Evolutionary conservation across 2,329 filamentous ascomycete species (phyloP), one percentile per base, ranked within the genome.

Genomic region (Endothia cerciana): DNA sequence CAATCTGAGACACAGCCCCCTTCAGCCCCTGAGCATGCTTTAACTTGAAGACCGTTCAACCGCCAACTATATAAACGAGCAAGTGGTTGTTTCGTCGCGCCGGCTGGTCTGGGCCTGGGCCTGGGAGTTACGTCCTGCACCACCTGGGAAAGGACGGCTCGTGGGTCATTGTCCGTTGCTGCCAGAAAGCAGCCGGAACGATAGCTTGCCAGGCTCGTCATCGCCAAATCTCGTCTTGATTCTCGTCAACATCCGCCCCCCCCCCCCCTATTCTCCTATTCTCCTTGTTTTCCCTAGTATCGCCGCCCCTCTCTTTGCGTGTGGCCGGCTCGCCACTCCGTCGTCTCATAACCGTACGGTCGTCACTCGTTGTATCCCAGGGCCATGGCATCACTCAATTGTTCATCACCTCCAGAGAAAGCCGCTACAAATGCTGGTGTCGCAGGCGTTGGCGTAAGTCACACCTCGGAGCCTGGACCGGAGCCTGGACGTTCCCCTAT

Each of bases 391-490:
- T 25, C 57, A 19, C 10, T 55, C 13, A 61, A 60, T 10, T 64
- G 57, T 56, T 57, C 51, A 22, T 49, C 59, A 1, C 40, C 65
- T 10, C 62, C 62, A 43, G 57, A 41, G 13, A n/a, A 13, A 1
- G 62, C 62, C 30, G 53, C 62, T n/a, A 57, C 65, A 22, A 67
- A 67, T 60, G 40, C 65, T 10, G 62, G 62, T 19, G 19, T 67
- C 8, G 65, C 65, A 25, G 62, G 62, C 33, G 33, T 67, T 47
- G 62, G 65, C 41, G 65, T 67, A 65, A 64, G 62, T 67, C 30
- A 30, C 47, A 15, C 7, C 3, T 47, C 11, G 43, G 4, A 10
- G 4, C 19, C 19, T n/a, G 43, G n/a, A 47, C 43, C 10, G 43
- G 3, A n/a, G 10, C 43, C 8, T 47, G 22, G 43, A 10, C 41